A percentile compares a stretch with the other conserved stretches of the same genome.
These are phyloP conservation scores for Trichoderma afroharzianum DNA, from an alignment of 2,329 filamentous ascomycete species.

Conservation along the genomic window DNA sequence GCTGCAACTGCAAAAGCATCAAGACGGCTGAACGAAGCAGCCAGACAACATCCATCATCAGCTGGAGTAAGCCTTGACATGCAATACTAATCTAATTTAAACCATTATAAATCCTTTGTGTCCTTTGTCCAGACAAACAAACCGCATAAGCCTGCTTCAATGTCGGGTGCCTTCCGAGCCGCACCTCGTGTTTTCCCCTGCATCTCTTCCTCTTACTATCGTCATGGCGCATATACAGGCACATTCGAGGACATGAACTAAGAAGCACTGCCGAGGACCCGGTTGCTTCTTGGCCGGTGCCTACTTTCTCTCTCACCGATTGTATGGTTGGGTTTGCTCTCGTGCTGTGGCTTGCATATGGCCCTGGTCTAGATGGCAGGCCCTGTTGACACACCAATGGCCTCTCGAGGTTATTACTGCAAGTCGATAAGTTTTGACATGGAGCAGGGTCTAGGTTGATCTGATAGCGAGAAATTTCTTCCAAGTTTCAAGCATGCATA, in stretches of 20 bases:
- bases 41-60: neutral
- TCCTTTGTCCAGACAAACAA: too few species aligned
- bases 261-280: neutral
- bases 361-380: neutral
- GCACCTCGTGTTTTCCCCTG: neutral
- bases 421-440: neutral
- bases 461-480: neutral
- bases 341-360: constrained; percentile 3
- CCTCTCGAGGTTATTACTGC: neutral
- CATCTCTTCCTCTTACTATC: neutral
- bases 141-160: neutral
- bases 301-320: neutral
- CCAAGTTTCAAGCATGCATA: neutral
- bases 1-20: neutral
- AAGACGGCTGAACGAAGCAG: neutral
- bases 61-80: neutral
- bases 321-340: neutral
- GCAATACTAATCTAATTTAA: neutral
- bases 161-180: neutral
- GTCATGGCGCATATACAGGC: neutral
- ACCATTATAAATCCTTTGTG: neutral
- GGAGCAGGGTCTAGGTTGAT: neutral
- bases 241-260: neutral
- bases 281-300: neutral
- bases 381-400: neutral